These are phyloP conservation scores for Pleurotus pulmonarius DNA, from an alignment of 768 basidiomycete species.

Conservation along the genomic window DNA sequence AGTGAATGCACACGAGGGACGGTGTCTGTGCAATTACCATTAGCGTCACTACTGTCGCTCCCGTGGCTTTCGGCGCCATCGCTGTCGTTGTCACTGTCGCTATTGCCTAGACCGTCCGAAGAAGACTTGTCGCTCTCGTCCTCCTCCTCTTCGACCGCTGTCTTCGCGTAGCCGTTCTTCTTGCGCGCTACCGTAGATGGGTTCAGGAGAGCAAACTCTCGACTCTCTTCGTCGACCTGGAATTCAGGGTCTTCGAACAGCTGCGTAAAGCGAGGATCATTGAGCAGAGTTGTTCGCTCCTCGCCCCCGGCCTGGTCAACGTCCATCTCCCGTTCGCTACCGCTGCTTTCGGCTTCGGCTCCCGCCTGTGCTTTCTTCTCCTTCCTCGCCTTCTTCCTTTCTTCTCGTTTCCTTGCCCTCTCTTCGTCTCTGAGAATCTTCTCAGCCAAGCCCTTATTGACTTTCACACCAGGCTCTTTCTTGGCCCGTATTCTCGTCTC, in stretches of 20 bases:
- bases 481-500: slow-evolving; percentile 87
- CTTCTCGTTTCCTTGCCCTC: slow-evolving; percentile 50
- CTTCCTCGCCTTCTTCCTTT: slow-evolving; percentile 47
- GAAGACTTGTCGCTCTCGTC: slow-evolving; percentile 78
- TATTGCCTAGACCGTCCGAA: slow-evolving; percentile 47
- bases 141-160: slow-evolving; percentile 85
- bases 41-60: slow-evolving; percentile 54
- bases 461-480: slow-evolving; percentile 71
- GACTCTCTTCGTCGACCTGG: slow-evolving; percentile 81
- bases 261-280: slow-evolving; percentile 84
- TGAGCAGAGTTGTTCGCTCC: slow-evolving; percentile 52
- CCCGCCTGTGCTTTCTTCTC: slow-evolving; percentile 33
- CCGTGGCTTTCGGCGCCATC: slow-evolving; percentile 30
- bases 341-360: slow-evolving; percentile 31
- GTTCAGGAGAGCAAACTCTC: slow-evolving; percentile 91
- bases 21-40: slow-evolving; percentile 29
- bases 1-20: too few relatives aligned
- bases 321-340: slow-evolving; percentile 28
- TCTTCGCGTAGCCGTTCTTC: slow-evolving; percentile 47
- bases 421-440: slow-evolving; percentile 69
- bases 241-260: slow-evolving; percentile 92
- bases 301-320: slow-evolving; percentile 18
- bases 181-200: slow-evolving; percentile 73
- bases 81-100: slow-evolving; percentile 39
- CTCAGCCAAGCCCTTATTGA: slow-evolving; percentile 79